Conservation (phyloP, 139 green algal species). For the Dunaliella primolecta region DNA sequence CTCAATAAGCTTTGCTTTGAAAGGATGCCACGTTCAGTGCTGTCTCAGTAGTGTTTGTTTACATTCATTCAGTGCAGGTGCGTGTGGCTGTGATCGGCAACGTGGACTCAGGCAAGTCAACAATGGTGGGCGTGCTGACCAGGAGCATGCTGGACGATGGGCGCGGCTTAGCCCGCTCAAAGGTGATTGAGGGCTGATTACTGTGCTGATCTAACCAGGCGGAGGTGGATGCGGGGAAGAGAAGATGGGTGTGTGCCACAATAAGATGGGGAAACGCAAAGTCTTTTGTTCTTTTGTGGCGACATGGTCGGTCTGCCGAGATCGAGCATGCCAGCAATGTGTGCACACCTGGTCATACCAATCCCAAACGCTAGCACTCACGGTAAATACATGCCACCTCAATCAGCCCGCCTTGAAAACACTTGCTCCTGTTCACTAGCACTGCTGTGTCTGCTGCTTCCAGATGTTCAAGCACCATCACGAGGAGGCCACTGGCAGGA, state of each 20-base stretch:
- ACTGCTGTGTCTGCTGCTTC: too few species aligned
- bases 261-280: too few species aligned
- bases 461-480: conserved; percentile 89
- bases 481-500: conserved; percentile 81
- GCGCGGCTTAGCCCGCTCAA: conserved; percentile 71
- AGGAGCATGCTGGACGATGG: conserved; percentile 85
- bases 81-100: conserved; percentile 87
- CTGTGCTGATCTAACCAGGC: too few species aligned
- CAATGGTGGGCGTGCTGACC: conserved; percentile 88
- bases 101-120: conserved; percentile 90
- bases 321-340: too few species aligned
- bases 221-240: neutral
- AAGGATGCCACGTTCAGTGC: neutral
- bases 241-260: conserved; percentile 5
- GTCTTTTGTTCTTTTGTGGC: too few species aligned
- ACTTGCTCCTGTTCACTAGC: too few species aligned
- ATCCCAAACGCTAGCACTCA: too few species aligned
- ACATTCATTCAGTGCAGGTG: conserved; percentile 10
- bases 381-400: too few species aligned
- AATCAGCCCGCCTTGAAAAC: too few species aligned
- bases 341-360: too few species aligned
- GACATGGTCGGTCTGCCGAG: too few species aligned
- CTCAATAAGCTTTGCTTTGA: neutral
- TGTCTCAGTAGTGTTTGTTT: neutral
- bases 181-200: too few species aligned